Base-by-base conservation (phyloP, 805 yeast species). In the Kluyveromyces lactis region DNA sequence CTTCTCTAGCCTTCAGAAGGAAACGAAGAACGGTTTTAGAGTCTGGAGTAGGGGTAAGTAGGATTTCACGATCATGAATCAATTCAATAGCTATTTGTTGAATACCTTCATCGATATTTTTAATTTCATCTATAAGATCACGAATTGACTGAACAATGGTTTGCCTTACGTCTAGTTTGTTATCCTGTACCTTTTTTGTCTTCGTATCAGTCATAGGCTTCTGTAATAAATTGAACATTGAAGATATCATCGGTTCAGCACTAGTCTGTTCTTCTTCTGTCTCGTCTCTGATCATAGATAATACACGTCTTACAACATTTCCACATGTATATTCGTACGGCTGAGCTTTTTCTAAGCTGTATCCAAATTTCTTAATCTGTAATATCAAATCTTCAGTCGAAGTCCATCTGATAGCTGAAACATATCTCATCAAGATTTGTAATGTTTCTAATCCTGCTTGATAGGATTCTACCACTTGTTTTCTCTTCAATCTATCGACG, bases 321-420 rank as follows among this genome's bases (percentile, higher is more conserved):
- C 97, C 97, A 40, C 89, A 77, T 2, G 87, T 75, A 49, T 87
- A 79, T 51, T 89, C 95, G 46, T 86, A 73, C 5, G 97, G 97
- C 54, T 85, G 92, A 2, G 97, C 95, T 18, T 71, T 74, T 29
- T 77, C 76, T 34, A 92, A 64, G 24, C 72, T 64, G 29, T 67
- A 66, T 7, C 97, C 98, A 15, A 89, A 75, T 40, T 69, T 68
- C 51, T 94, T 77, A 49, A 90, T 77, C 43, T 82, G 77, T 13
- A 62, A 62, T 19, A 90, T 79, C 45, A 90, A 68, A 44, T 84
- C 86, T 42, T 75, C 79, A 9, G 86, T 75, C 42, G 77, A 75
- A 36, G 75, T 68, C 97, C 97, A 92, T 56, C 95, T 71, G 1
- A 92, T 85, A 10, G 83, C 83, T 0, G 97, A 86, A 16, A 87